A percentile compares a stretch with the other conserved stretches of the same genome.
Evolutionary conservation across 345 rosid genomes (phyloP).

Genomic region (Toxicodendron radicans): DNA sequence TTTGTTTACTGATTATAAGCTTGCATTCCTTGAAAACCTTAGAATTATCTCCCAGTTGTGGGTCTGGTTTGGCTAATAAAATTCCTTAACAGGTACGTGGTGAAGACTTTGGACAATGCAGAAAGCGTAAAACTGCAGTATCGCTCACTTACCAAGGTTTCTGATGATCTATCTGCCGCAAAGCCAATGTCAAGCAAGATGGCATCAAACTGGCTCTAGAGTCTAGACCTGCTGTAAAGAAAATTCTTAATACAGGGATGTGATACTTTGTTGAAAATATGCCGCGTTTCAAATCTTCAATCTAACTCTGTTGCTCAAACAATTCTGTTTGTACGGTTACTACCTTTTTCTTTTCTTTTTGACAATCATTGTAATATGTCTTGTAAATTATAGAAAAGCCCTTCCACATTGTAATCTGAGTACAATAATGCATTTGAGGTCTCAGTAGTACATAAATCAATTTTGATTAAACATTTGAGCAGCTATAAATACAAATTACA

Average conservation of each 20-base stretch:
- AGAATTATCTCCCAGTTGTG: neutral
- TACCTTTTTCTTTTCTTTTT: neutral
- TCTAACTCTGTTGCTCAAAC: conserved; percentile 14
- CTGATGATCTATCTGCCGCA: conserved; percentile 37
- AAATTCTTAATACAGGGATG: conserved; percentile 4
- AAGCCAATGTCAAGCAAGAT: conserved; percentile 50
- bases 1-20: neutral
- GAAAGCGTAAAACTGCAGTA: conserved; percentile 91
- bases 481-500: neutral
- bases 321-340: neutral
- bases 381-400: conserved; percentile 35
- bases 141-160: conserved; percentile 76
- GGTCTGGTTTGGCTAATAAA: neutral
- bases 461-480: conserved; percentile 15
- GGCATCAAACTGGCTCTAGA: conserved; percentile 62
- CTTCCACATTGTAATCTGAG: conserved; percentile 17
- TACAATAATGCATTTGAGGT: conserved; percentile 12
- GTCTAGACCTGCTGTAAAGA: conserved; percentile 31
- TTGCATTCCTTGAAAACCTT: neutral
- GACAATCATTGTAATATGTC: conserved; percentile 18
- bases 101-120: conserved; percentile 87
- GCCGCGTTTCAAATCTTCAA: conserved; percentile 11
- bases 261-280: neutral
- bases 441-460: neutral
- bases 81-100: conserved; percentile 67